Evolutionary conservation across 2,329 filamentous ascomycete genomes (phyloP), one percentile per base, ranked within the genome.

Genomic region (Calycina marina): DNA sequence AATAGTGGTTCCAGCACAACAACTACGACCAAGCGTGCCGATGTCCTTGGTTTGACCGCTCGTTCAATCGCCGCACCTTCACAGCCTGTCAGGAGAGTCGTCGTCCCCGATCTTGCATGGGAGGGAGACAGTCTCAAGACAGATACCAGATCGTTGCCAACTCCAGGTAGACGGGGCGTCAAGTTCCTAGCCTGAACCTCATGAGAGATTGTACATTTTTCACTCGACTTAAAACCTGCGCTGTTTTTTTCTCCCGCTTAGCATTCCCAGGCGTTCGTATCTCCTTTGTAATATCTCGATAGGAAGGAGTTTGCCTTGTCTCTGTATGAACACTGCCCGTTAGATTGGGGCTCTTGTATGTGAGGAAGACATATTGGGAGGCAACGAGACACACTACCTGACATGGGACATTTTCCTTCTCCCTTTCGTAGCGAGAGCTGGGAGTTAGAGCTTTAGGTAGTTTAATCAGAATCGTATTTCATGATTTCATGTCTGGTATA

Each of bases 21-120:
- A 30, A 27, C 30, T 22, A 31, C 28, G 2, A 4, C 38, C 8
- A 49, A 50, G 30, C 44, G 47, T 13, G 44, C 36, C 25, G 35
- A 43, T 25, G 34, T 46, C 18, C 34, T 35, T 9, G 34, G 37
- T 11, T 12, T 6, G 12, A 34, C 36, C 12, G 14, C 33, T 11
- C 18, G 28, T 30, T 30, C 36, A 31, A 37, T 40, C 16, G 18
- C 43, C 12, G 12, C 5, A 16, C 28, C 41, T 8, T 36, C 37
- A 5, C 20, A 32, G 5, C 31, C 32, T 5, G 39, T 22, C 12
- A 31, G 33, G 14, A 24, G 25, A 30, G 13, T 34, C 5, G 44
- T 45, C 3, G 17, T 44, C 18, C 31, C 42, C 33, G 37, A 36
- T 32, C 25, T 32, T 4, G 29, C 26, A 14, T 37, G 27, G 15